phyloP scores from a whole-genome alignment of 495 filamentous ascomycete species.

The Baudoinia panamericana region DNA sequence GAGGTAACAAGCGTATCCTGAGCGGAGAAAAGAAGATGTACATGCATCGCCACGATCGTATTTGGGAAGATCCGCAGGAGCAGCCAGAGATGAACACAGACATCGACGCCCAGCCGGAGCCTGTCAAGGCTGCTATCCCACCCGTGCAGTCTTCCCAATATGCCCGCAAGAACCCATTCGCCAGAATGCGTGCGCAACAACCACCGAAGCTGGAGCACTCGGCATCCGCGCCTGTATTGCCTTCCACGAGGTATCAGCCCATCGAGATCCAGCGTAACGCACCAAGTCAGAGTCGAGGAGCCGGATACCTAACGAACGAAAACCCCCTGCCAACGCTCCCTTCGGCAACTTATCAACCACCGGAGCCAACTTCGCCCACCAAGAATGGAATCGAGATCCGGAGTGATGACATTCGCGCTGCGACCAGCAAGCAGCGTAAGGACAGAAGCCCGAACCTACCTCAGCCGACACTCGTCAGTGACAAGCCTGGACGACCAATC shows the following conservation, averaged over 20 bases:
- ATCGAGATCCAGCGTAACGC: constrained; percentile 69
- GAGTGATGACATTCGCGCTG: constrained; percentile 69
- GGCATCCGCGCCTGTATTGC: constrained; percentile 25
- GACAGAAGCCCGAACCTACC: constrained; percentile 77
- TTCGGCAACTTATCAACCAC: constrained; percentile 17
- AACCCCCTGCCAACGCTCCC: constrained; percentile 27
- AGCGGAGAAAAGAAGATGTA: constrained; percentile 40
- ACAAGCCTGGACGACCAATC: constrained; percentile 72
- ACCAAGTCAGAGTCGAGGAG: constrained; percentile 59
- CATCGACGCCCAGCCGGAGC: constrained; percentile 9
- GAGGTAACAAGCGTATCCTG: constrained; percentile 37
- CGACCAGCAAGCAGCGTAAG: constrained; percentile 78
- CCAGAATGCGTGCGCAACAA: constrained; percentile 27
- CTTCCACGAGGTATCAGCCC: constrained; percentile 43
- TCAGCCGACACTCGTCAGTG: constrained; percentile 73
- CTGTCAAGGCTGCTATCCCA: constrained; percentile 8
- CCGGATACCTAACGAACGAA: constrained; percentile 56
- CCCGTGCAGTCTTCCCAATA: constrained; percentile 15
- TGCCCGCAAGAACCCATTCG: constrained; percentile 30
- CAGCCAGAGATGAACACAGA: constrained; percentile 20
- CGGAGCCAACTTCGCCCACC: constrained; percentile 19
- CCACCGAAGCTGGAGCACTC: constrained; percentile 22
- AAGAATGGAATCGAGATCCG: constrained; percentile 73
- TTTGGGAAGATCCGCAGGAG: constrained; percentile 71
- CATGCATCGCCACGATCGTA: constrained; percentile 59